Conservation (phyloP, 345 rosid genomes). For the Fremontodendron californicum region DNA sequence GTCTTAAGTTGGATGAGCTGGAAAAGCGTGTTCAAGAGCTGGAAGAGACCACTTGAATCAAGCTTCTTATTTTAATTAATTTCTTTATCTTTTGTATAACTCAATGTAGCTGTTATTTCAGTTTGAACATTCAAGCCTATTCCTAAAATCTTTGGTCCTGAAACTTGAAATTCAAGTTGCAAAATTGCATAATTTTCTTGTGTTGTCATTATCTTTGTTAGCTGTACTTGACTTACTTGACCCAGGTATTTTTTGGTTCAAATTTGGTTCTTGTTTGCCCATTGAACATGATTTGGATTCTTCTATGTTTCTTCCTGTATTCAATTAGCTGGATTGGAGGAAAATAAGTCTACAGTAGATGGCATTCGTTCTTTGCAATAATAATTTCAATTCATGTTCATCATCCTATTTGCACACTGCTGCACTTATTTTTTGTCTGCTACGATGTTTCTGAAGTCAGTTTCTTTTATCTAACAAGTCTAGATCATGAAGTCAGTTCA, state of each 20-base stretch:
- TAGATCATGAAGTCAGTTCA: background rate
- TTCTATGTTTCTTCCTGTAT: background rate
- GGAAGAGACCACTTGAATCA: slow-evolving; percentile 12
- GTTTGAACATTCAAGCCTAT: background rate
- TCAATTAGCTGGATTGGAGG: background rate
- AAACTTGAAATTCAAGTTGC: background rate
- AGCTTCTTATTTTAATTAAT: background rate
- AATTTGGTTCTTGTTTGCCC: background rate
- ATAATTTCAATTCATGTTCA: too few relatives aligned
- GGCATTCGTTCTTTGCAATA: background rate
- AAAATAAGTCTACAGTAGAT: background rate
- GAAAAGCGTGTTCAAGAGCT: slow-evolving; percentile 51
- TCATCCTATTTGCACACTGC: background rate
- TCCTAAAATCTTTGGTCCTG: background rate
- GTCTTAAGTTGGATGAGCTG: slow-evolving; percentile 36
- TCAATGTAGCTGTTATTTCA: background rate
- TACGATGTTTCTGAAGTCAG: background rate
- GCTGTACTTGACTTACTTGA: background rate
- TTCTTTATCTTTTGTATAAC: background rate
- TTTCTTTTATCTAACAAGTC: too few relatives aligned
- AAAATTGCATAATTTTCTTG: background rate
- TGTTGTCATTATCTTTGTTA: background rate
- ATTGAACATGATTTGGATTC: background rate
- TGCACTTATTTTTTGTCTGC: background rate
- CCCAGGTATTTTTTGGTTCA: too few relatives aligned